A percentile compares a stretch with the other conserved stretches of the same genome.
These are phyloP conservation scores for Termitomyces sp. DNA, from an alignment of 768 basidiomycete species.

Conservation along the genomic window DNA sequence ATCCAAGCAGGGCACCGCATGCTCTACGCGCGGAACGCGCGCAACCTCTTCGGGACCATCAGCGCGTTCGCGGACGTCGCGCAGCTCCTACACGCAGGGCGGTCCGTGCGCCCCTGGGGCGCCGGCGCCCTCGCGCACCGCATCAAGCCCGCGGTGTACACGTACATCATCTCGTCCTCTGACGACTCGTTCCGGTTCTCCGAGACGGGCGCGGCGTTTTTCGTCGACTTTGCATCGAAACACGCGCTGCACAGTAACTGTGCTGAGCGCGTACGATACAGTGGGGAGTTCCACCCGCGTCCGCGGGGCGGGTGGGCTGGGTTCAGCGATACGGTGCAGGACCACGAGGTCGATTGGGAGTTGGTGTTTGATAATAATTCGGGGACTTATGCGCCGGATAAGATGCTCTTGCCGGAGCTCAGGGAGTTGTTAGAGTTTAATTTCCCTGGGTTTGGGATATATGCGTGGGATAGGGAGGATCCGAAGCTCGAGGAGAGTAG, in stretches of 20 bases:
- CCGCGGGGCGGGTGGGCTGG: conserved; percentile 62
- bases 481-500: conserved; percentile 49
- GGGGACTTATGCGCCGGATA: conserved; percentile 79
- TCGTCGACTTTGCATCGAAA: conserved; percentile 82
- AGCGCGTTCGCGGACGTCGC: conserved; percentile 41
- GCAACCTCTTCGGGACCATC: conserved; percentile 60
- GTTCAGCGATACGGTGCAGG: conserved; percentile 50
- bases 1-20: conserved; percentile 71
- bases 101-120: conserved; percentile 9
- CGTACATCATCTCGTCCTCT: conserved; percentile 73
- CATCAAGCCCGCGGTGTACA: conserved; percentile 80
- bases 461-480: conserved; percentile 51
- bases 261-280: conserved; percentile 58
- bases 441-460: conserved; percentile 58
- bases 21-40: conserved; percentile 64
- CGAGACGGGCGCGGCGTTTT: conserved; percentile 83
- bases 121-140: conserved; percentile 27
- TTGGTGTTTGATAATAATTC: conserved; percentile 83
- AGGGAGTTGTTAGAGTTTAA: conserved; percentile 62
- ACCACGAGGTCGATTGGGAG: conserved; percentile 66
- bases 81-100: conserved; percentile 44
- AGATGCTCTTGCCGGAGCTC: conserved; percentile 51
- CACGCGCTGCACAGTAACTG: conserved; percentile 83
- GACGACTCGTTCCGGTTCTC: conserved; percentile 80
- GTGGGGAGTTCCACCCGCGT: conserved; percentile 76